Base-by-base conservation (phyloP, 441 rosid genomes). In the Macaranga tanarius region DNA sequence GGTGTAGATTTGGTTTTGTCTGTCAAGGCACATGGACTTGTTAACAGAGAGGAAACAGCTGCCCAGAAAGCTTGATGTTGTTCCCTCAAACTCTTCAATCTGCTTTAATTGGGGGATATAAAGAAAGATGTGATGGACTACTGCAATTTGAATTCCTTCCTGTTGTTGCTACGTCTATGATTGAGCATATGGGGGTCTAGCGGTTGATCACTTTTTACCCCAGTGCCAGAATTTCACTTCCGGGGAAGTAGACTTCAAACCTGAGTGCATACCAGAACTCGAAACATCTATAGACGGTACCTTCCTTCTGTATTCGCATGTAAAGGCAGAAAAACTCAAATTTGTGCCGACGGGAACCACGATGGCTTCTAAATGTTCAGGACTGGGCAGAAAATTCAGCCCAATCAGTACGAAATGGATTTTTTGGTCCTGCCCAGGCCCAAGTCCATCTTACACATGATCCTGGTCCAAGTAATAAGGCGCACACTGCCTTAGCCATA, bases 301-400 rank as follows among this genome's bases (percentile, higher is more conserved):
- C 54, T 75, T 84, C 73, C 79, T 62, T 81, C 56, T 80, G 72
- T 93, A 92, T 76, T 80, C 80, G 77, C 91, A 86, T 8, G 99
- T 96, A 85, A 86, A 96, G 99, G 94, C 97, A 56, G 98, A 96
- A 75, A 93, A 88, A 82, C 90, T 96, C 78, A 86, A 96, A 98
- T 81, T 86, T 96, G 12, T 96, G 99, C 68, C 98, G 99, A 73
- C 93, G 99, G 99, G 99, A 96, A 79, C 92, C 98, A 56, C 87
- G 97, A 80, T 96, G 99, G 99, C 96, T 90, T 78, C 90, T 88
- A 61, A 86, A 91, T 79, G 87, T 93, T 87, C 98, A 92, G 78
- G 99, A 96, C 73, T 96, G 92, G 81, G 99, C 93, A 91, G 99
- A 96, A 77, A 96, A 93, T 82, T 96, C 99, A 76, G 97, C 98